Base-by-base conservation (phyloP, 2,329 filamentous ascomycete genomes). In the Clonostachys solani region DNA sequence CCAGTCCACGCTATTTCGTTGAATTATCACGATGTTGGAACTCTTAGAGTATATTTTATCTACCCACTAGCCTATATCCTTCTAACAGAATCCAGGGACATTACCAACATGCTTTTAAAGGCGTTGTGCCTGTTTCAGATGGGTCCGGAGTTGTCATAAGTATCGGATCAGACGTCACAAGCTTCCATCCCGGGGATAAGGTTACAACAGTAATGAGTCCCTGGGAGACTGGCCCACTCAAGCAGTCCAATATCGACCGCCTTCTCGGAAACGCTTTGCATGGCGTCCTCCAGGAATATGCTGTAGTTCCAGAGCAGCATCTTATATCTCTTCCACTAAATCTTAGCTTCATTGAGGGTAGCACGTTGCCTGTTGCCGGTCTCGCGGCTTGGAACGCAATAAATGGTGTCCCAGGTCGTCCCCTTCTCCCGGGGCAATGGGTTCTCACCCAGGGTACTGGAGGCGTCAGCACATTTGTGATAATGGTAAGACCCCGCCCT, bases 371-470 rank as follows among this genome's bases (percentile, higher is more conserved):
- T 3, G 80, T 76, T 50, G 77, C 78, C 1, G 77, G 68, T 2
- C 49, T 81, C 12, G 80, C 78, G 1, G 74, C 76, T 2, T 82
- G 78, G 79, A 82, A 82, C 52, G 75, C 74, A 7, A 60, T 82
- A 5, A 81, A 75, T 44, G 78, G 78, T 0, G 42, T 74, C 53
- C 23, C 9, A 29, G 23, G 23, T 4, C 68, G 15, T 64, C 47
- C 52, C 2, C 40, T 67, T 18, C 52, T 45, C 4, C 55, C 64
- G 1, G 67, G 67, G 1, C 56, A 71, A 8, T 60, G 57, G 49
- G 65, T 73, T 1, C 56, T 74, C 8, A 67, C 64, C 0, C 67
- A 69, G 46, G 71, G 70, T 8, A 72, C 69, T 1, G 69, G 71
- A 2, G 71, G 70, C 4, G 70, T 74, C 4, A 63, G 59, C 38